These are phyloP conservation scores for Thelonectria rubi DNA, from an alignment of 2,329 filamentous ascomycete genomes.

Conservation along the genomic window DNA sequence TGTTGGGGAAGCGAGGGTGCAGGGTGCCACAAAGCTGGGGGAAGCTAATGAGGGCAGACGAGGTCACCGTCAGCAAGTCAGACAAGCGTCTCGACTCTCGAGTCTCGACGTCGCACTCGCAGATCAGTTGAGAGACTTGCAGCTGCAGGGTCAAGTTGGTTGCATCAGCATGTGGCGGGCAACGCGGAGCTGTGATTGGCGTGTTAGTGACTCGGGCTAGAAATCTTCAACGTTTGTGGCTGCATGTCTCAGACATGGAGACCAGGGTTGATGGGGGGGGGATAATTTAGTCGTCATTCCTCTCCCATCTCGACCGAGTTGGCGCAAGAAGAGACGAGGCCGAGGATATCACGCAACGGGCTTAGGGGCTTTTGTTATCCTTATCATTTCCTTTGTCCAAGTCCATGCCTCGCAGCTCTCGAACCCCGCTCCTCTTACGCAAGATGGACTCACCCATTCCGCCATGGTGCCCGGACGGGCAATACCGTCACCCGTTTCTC, in stretches of 20 bases:
- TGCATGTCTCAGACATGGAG: not conserved
- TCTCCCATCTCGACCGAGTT: not conserved
- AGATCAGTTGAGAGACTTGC: conserved; percentile 11
- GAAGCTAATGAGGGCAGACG: not conserved
- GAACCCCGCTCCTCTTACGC: not conserved
- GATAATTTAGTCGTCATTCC: not conserved
- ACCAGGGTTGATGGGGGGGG: not conserved
- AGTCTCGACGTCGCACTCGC: not conserved
- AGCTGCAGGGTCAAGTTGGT: not conserved
- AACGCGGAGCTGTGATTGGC: conserved; percentile 4
- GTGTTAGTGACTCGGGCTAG: not conserved
- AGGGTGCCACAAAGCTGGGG: conserved; percentile 7
- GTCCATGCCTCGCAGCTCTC: not conserved
- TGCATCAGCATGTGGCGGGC: too few species aligned
- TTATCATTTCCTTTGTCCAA: too few species aligned
- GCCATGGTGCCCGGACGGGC: not conserved
- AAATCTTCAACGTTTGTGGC: not conserved
- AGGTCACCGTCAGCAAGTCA: too few species aligned
- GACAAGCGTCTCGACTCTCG: not conserved
- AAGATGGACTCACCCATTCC: not conserved
- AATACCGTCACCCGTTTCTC: not conserved
- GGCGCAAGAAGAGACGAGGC: too few species aligned
- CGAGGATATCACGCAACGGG: too few species aligned
- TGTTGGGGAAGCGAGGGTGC: conserved; percentile 20
- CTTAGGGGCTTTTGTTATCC: too few species aligned